phyloP scores from a whole-genome alignment of 2,329 filamentous ascomycete genomes.

The Talaromyces atroroseus region DNA sequence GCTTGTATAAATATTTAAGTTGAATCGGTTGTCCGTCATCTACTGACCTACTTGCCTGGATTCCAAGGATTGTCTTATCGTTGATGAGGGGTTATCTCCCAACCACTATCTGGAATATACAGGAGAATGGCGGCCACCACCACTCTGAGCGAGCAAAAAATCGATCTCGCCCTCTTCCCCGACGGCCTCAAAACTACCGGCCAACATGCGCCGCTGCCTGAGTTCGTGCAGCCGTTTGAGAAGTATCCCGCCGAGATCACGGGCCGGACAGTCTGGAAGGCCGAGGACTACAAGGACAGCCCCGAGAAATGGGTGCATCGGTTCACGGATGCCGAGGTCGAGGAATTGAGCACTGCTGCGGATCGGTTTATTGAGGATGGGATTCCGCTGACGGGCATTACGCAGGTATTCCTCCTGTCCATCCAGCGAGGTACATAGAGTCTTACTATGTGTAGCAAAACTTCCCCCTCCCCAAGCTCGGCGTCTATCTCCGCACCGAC shows the following conservation, averaged over 20 bases:
- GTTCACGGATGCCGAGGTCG: slow-evolving; percentile 61
- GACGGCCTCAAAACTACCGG: slow-evolving; percentile 65
- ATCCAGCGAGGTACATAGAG: no score
- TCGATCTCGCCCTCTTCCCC: slow-evolving; percentile 51
- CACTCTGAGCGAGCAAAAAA: not conserved
- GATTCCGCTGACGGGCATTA: slow-evolving; percentile 66
- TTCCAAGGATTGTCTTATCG: no score
- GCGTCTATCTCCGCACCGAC: slow-evolving; percentile 45
- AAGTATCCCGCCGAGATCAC: slow-evolving; percentile 66
- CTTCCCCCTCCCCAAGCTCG: slow-evolving; percentile 57
- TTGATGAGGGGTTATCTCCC: no score
- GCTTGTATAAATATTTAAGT: no score
- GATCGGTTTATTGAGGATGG: slow-evolving; percentile 63
- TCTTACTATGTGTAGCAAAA: slow-evolving; percentile 39
- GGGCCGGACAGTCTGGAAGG: slow-evolving; percentile 67
- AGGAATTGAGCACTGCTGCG: slow-evolving; percentile 60
- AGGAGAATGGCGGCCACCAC: not conserved
- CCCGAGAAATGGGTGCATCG: slow-evolving; percentile 68
- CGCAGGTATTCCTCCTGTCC: slow-evolving; percentile 39
- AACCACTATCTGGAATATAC: not conserved
- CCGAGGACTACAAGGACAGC: slow-evolving; percentile 56
- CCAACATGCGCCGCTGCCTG: slow-evolving; percentile 65
- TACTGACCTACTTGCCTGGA: not conserved
- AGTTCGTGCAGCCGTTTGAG: slow-evolving; percentile 60
- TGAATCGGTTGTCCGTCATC: not conserved